These are phyloP conservation scores for Candida caryicola DNA, from an alignment of 805 yeast genomes.

Conservation along the genomic window DNA sequence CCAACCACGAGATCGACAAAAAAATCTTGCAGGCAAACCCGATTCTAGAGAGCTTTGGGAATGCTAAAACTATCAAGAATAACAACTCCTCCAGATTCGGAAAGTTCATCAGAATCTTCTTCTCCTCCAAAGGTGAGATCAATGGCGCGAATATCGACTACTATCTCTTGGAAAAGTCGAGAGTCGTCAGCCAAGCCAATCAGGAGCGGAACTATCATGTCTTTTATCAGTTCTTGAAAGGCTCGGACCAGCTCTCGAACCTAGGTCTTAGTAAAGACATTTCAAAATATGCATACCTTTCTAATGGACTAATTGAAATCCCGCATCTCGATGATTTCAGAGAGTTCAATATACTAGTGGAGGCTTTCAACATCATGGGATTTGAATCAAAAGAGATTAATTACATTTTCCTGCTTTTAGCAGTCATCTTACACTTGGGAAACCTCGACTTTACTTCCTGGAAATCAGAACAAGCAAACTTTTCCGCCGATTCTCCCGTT, in stretches of 20 bases:
- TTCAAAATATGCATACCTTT: slow-evolving; percentile 54
- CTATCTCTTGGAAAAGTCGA: slow-evolving; percentile 89
- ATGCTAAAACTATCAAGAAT: slow-evolving; percentile 91
- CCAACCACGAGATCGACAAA: slow-evolving; percentile 56
- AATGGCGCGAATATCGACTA: slow-evolving; percentile 92
- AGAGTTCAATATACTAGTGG: slow-evolving; percentile 60
- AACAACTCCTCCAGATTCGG: slow-evolving; percentile 96
- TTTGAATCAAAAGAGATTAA: slow-evolving; percentile 53
- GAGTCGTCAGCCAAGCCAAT: slow-evolving; percentile 74
- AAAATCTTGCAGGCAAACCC: slow-evolving; percentile 94
- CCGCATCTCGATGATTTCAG: slow-evolving; percentile 72
- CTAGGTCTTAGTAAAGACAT: slow-evolving; percentile 43
- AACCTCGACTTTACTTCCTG: slow-evolving; percentile 70
- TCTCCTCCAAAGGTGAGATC: slow-evolving; percentile 59
- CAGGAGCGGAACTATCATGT: slow-evolving; percentile 91
- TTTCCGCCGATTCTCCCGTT: slow-evolving; percentile 50
- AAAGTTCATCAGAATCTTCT: slow-evolving; percentile 86
- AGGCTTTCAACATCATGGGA: slow-evolving; percentile 74
- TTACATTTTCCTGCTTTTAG: slow-evolving; percentile 62
- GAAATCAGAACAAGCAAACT: slow-evolving; percentile 72
- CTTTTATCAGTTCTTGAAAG: slow-evolving; percentile 81
- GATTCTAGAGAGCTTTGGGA: slow-evolving; percentile 92
- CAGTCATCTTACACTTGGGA: slow-evolving; percentile 81
- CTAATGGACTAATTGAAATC: slow-evolving; percentile 52
- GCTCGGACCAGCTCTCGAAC: slow-evolving; percentile 51